These are phyloP conservation scores for Hortaea sp. DNA, from an alignment of 2,329 filamentous ascomycete species.

Conservation along the genomic window DNA sequence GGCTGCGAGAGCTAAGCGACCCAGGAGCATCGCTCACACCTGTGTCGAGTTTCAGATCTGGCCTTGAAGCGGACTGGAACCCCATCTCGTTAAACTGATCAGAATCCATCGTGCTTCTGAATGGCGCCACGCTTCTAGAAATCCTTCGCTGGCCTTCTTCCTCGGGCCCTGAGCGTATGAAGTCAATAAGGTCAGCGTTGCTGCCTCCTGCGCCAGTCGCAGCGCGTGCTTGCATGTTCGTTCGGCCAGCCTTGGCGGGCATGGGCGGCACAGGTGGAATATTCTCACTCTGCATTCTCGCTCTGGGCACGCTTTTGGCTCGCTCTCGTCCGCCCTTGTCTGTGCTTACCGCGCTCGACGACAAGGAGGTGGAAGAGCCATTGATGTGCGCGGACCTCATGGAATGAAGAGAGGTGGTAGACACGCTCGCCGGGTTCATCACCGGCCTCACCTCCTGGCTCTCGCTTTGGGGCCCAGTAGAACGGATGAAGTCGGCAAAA, in stretches of 20 bases:
- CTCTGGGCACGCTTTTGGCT: constrained; percentile 7
- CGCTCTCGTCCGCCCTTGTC: constrained; percentile 1
- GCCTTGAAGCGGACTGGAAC: constrained; percentile 11
- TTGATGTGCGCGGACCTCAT: constrained; percentile 10
- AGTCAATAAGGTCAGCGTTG: constrained; percentile 85
- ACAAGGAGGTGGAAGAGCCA: constrained; percentile 9
- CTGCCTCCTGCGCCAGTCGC: constrained; percentile 60
- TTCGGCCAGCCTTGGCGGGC: constrained; percentile 10
- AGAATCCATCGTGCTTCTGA: constrained; percentile 75
- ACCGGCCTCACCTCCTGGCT: constrained; percentile 5
- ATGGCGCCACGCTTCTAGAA: constrained; percentile 72
- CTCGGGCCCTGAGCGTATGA: constrained; percentile 73
- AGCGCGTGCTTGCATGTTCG: constrained; percentile 17
- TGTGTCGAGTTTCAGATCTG: constrained; percentile 3
- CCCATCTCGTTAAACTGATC: constrained; percentile 52
- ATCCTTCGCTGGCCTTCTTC: constrained; percentile 56
- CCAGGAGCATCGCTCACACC: not conserved
- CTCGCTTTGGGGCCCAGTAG: constrained; percentile 55
- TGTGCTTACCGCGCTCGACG: constrained; percentile 12
- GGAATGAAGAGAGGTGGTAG: constrained; percentile 17
- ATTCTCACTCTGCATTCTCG: constrained; percentile 7
- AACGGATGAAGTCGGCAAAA: constrained; percentile 82
- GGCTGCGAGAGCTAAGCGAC: not conserved
- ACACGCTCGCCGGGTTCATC: constrained; percentile 9
- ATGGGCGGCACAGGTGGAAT: constrained; percentile 20